Evolutionary conservation across 106 monocot species (phyloP).

Genomic region (Phalaenopsis equestris): DNA sequence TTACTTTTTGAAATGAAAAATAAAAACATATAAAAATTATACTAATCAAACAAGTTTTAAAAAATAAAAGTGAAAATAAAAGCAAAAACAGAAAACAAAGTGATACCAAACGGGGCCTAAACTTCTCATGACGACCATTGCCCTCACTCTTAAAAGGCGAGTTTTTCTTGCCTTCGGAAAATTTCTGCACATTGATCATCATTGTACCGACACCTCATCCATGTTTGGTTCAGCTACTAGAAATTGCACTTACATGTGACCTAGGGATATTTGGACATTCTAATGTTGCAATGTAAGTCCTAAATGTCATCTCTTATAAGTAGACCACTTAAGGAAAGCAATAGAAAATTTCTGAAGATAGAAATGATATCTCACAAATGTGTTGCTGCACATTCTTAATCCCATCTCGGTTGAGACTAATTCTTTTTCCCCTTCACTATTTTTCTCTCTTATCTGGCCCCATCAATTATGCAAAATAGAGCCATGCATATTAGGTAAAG

Average conservation of each 20-base stretch:
- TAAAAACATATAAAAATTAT: no score
- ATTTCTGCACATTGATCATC: no score
- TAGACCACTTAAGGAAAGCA: neutral
- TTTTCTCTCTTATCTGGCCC: neutral
- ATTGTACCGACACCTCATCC: no score
- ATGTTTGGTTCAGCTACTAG: neutral
- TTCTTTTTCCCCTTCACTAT: neutral
- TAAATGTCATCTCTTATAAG: neutral
- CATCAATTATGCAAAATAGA: neutral
- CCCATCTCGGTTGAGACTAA: neutral
- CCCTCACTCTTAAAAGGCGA: no score
- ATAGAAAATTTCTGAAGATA: neutral
- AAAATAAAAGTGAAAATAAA: no score
- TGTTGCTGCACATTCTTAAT: neutral
- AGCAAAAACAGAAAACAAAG: no score
- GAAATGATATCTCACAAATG: neutral
- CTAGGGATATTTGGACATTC: constrained; percentile 3
- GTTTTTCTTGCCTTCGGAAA: no score
- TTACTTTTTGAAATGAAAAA: no score
- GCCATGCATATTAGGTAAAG: neutral
- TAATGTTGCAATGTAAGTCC: neutral
- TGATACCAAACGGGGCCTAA: no score
- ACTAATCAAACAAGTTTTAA: no score
- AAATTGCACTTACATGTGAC: neutral
- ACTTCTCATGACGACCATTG: no score